Percentiles rank a stretch among this genome's conserved stretches.
Evolutionary conservation across 2,329 filamentous ascomycete genomes (phyloP).

Genomic region (Aspergillus amoenus): DNA sequence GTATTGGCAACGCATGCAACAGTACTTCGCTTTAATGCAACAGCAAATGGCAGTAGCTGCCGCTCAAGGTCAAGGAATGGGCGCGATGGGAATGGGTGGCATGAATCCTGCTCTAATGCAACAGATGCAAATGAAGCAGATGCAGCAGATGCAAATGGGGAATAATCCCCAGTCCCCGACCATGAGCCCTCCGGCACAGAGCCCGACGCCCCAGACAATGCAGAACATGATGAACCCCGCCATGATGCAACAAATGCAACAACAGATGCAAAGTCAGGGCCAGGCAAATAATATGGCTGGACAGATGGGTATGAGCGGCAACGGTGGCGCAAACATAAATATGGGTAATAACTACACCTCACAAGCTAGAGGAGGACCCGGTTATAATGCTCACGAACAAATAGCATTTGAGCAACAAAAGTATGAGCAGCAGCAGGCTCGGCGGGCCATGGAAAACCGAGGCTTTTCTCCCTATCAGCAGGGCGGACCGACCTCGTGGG

Average conservation of each 20-base stretch:
- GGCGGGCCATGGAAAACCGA: slow-evolving; percentile 49
- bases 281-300: slow-evolving; percentile 33
- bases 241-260: slow-evolving; percentile 74
- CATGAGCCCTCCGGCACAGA: slow-evolving; percentile 38
- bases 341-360: slow-evolving; percentile 46
- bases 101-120: slow-evolving; percentile 76
- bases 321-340: slow-evolving; percentile 36
- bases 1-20: slow-evolving; percentile 98
- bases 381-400: slow-evolving; percentile 70
- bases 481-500: slow-evolving; percentile 81
- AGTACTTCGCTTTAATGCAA: slow-evolving; percentile 94
- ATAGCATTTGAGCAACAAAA: slow-evolving; percentile 76
- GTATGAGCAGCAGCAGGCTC: slow-evolving; percentile 68
- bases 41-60: slow-evolving; percentile 70
- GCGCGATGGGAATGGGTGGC: slow-evolving; percentile 58
- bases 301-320: slow-evolving; percentile 28
- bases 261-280: slow-evolving; percentile 52
- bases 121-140: slow-evolving; percentile 65
- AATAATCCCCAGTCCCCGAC: slow-evolving; percentile 33
- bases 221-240: slow-evolving; percentile 65
- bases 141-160: slow-evolving; percentile 55
- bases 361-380: slow-evolving; percentile 46
- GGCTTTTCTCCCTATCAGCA: slow-evolving; percentile 47
- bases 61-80: slow-evolving; percentile 43
- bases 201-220: slow-evolving; percentile 56